Base-by-base conservation (phyloP, 805 yeast species). In the Starmera dryadoides region DNA sequence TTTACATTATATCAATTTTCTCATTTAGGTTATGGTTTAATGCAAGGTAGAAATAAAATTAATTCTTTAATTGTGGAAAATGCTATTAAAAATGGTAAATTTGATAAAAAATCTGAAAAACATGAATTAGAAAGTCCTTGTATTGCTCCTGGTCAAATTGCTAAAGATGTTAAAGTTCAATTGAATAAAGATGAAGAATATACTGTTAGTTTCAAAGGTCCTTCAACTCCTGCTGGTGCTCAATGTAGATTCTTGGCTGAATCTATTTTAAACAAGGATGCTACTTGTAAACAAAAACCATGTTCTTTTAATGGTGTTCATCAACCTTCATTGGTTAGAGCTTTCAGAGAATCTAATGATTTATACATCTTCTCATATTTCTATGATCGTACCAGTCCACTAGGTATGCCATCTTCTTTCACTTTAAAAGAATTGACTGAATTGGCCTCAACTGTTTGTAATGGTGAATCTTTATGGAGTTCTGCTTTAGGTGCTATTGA, bases 271-370 rank as follows among this genome's bases (percentile, higher is more conserved):
- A 81, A 86, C 66, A 91, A 91, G 66, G 96, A 88, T 32, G 71
- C 75, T 14, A 77, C 71, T 44, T 93, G 99, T 70, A 58, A 68
- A 2, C 56, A 69, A 25, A 75, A 77, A 42, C 94, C 98, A 39
- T 93, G 99, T 62, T 86, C 97, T 2, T 93, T 93, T 74, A 87
- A 91, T 58, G 98, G 99, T 56, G 84, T 88, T 37, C 95, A 94
- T 63, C 98, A 93, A 68, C 99, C 99, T 8, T 84, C 95, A 4
- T 69, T 93, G 53, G 77, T 77, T 34, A 76, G 72, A 45, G 79
- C 95, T 14, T 93, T 93, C 73, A 73, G 78, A 39, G 68, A 68
- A 40, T 61, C 76, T 25, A 74, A 80, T 31, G 98, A 93, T 55
- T 72, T 93, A 75, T 93, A 70, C 63, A 79, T 93, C 33, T 88